These are phyloP conservation scores for Glebionis coronaria DNA, from an alignment of 129 eudicot species.

Conservation along the genomic window DNA sequence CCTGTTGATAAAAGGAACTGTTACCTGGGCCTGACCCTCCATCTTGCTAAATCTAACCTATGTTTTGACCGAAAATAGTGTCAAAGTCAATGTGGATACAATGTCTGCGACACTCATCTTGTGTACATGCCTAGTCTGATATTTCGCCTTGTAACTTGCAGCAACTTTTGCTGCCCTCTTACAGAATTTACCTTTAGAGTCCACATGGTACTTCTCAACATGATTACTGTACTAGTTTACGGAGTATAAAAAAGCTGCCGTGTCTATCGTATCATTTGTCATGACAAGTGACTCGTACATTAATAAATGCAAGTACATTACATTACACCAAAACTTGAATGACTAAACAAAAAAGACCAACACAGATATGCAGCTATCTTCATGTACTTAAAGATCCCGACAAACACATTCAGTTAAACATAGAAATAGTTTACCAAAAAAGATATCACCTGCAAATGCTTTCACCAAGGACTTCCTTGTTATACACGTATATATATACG, in stretches of 20 bases:
- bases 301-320: slow-evolving; percentile 7
- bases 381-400: slow-evolving; percentile 13
- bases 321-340: slow-evolving; percentile 1
- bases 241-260: background rate
- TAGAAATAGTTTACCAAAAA: background rate
- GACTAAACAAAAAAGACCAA: slow-evolving; percentile 16
- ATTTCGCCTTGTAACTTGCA: slow-evolving; percentile 2
- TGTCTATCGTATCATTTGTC: slow-evolving; percentile 22
- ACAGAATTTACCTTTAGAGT: background rate
- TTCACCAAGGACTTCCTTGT: background rate
- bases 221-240: background rate
- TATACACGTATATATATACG: slow-evolving; percentile 1
- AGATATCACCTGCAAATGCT: slow-evolving; percentile 10
- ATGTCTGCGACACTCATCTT: background rate
- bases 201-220: background rate
- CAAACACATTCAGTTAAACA: slow-evolving; percentile 11
- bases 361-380: background rate
- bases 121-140: slow-evolving; percentile 13
- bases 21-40: no score
- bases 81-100: no score
- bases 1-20: no score
- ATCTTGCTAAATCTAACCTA: background rate
- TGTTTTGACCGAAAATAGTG: background rate
- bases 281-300: slow-evolving; percentile 12
- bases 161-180: background rate